These are phyloP conservation scores for Coemansia sp. DNA, from an alignment of 192 early-diverging fungal species.

Conservation along the genomic window DNA sequence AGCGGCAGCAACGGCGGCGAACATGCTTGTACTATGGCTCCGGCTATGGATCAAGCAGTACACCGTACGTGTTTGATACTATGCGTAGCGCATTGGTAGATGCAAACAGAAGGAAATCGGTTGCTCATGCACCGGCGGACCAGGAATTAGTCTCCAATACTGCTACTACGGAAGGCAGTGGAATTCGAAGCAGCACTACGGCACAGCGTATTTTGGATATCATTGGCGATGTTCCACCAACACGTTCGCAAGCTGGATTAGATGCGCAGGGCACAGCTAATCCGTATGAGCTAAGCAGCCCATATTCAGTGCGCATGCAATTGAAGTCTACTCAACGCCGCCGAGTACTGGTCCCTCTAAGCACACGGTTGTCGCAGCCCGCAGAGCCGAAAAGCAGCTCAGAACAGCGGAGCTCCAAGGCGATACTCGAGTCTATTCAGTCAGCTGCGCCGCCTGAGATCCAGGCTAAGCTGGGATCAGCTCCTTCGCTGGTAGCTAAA, in stretches of 20 bases:
- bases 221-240: conserved; percentile 40
- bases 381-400: conserved; percentile 2
- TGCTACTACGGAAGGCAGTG: neutral
- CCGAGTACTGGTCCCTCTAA: conserved; percentile 34
- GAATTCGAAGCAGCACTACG: conserved; percentile 31
- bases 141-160: neutral
- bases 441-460: conserved; percentile 45
- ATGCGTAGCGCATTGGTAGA: conserved; percentile 10
- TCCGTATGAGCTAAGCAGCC: conserved; percentile 44
- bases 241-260: conserved; percentile 18
- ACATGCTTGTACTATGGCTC: conserved; percentile 39
- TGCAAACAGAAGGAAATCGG: neutral
- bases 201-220: conserved; percentile 48
- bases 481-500: neutral
- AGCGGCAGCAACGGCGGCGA: conserved; percentile 1
- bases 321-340: conserved; percentile 30
- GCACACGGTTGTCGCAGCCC: conserved; percentile 26
- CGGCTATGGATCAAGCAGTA: conserved; percentile 38
- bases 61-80: conserved; percentile 26
- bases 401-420: conserved; percentile 8
- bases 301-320: conserved; percentile 33
- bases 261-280: conserved; percentile 20
- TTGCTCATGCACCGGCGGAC: neutral
- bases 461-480: conserved; percentile 17
- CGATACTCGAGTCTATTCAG: conserved; percentile 35